Evolutionary conservation across 2,329 filamentous ascomycete genomes (phyloP), one percentile per base, ranked within the genome.

Genomic region (Xylariales sp.): DNA sequence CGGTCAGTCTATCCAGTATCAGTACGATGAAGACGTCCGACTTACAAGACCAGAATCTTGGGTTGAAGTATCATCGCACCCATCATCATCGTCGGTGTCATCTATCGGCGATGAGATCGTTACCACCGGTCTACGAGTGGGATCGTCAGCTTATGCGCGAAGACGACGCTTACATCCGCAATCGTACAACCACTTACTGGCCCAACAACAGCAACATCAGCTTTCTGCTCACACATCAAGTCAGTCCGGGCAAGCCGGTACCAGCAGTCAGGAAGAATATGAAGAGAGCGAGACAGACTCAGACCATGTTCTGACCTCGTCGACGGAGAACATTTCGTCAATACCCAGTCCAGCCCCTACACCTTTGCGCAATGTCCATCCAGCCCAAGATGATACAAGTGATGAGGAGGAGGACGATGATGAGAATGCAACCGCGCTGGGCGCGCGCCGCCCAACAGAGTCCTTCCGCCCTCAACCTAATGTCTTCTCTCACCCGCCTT

Each of bases 221-320:
- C 28, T 33, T 33, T 63, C 21, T 59, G 63, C 45, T n/a, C 22
- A 37, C 24, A 16, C 42, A 18, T 39, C 61, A 31, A 56, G 55
- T 43, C 65, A 66, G 32, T 64, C 66, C 18, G 60, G 65, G 27
- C 67, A 66, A 16, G 56, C 63, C 40, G 69, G 66, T 34, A 68
- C 73, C 22, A 94, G 88, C 63, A 95, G 90, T 56, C 88, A 95
- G 60, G 90, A 95, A 53, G 90, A 95, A 66, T 95, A 94, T 55
- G 88, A 95, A 24, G 89, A 95, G 68, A 94, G 86, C 47, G 89
- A 95, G 61, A 95, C 78, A 63, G 90, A 95, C 48, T 88, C 89
- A 31, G 90, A 95, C 54, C 78, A 75, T 11, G 52, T 78, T 9
- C 61, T 82, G 56, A 73, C 73, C 2, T 80, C 76, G 51, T 82